These are phyloP conservation scores for Hypericum androsaemum DNA, from an alignment of 345 rosid species.

Conservation along the genomic window DNA sequence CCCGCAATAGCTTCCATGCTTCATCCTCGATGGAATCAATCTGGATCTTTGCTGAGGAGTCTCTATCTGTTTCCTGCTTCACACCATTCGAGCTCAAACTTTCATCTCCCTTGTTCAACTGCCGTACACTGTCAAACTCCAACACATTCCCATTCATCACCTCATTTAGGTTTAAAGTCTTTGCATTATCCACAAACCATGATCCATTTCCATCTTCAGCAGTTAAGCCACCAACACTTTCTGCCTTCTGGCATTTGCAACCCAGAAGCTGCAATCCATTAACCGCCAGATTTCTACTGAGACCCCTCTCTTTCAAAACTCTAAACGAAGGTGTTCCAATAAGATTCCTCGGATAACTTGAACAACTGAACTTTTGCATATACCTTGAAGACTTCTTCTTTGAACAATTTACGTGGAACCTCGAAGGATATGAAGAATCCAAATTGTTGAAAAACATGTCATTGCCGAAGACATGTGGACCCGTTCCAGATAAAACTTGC, in stretches of 20 bases:
- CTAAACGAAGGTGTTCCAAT: constrained; percentile 10
- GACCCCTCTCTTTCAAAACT: constrained; percentile 1
- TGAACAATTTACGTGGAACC: constrained; percentile 11
- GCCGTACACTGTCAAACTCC: constrained; percentile 18
- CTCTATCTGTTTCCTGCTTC: no score
- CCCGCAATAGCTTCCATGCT: constrained; percentile 75
- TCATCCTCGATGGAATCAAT: constrained; percentile 57
- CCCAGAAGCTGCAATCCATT: constrained; percentile 12
- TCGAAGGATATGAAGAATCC: constrained; percentile 18
- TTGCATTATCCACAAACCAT: constrained; percentile 27
- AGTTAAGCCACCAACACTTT: constrained; percentile 27
- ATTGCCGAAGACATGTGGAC: constrained; percentile 22
- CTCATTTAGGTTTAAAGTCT: constrained; percentile 32
- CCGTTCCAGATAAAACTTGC: constrained; percentile 36
- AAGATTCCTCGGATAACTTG: constrained; percentile 14
- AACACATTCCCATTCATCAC: constrained; percentile 14
- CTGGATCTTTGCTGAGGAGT: constrained; percentile 7
- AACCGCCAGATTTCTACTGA: constrained; percentile 2
- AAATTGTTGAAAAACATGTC: constrained; percentile 18
- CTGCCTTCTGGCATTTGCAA: constrained; percentile 51
- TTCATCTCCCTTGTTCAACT: constrained; percentile 25
- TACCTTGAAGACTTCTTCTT: constrained; percentile 22
- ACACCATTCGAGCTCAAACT: not conserved
- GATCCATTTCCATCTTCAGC: constrained; percentile 20
- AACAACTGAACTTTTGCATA: constrained; percentile 17